phyloP scores from a whole-genome alignment of 352 stramenopile species.

The Thalassiosira mediterranea region DNA sequence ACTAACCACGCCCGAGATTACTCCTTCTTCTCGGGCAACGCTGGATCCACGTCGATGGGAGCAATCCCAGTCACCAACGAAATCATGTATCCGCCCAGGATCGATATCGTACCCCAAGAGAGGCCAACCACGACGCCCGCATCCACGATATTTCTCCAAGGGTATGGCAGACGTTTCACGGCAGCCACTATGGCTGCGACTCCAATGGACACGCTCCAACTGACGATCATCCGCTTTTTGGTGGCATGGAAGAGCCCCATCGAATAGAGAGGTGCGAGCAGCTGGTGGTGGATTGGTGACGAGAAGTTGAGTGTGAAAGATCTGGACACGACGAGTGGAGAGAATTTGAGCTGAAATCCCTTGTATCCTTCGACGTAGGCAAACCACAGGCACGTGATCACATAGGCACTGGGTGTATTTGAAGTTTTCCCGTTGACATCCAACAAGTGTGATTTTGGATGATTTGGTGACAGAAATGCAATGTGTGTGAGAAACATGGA shows the following conservation, averaged over 20 bases:
- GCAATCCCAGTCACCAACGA: conserved; percentile 58
- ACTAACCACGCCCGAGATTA: too few species aligned
- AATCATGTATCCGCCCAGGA: conserved; percentile 73
- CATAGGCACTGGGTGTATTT: conserved; percentile 77
- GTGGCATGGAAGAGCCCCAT: conserved; percentile 88
- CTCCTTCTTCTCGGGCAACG: conserved; percentile 51
- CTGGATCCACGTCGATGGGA: conserved; percentile 59
- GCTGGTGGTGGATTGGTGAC: conserved; percentile 67
- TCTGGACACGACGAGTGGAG: conserved; percentile 86
- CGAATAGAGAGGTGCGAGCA: conserved; percentile 85
- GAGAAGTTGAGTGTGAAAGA: conserved; percentile 75
- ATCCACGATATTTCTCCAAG: conserved; percentile 87
- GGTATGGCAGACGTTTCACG: conserved; percentile 86
- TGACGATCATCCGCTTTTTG: conserved; percentile 85
- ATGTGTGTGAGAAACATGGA: too few species aligned
- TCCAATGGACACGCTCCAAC: conserved; percentile 82
- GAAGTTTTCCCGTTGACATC: too few species aligned
- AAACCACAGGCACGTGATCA: conserved; percentile 73
- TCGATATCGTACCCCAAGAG: conserved; percentile 81
- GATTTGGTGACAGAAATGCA: too few species aligned
- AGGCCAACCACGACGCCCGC: conserved; percentile 87
- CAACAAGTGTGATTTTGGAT: too few species aligned
- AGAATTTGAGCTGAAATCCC: conserved; percentile 89
- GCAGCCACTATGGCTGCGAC: conserved; percentile 85
- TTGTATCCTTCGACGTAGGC: conserved; percentile 89